Base-by-base conservation (phyloP, 2,329 filamentous ascomycete genomes). In the Conoideocrella luteorostrata region DNA sequence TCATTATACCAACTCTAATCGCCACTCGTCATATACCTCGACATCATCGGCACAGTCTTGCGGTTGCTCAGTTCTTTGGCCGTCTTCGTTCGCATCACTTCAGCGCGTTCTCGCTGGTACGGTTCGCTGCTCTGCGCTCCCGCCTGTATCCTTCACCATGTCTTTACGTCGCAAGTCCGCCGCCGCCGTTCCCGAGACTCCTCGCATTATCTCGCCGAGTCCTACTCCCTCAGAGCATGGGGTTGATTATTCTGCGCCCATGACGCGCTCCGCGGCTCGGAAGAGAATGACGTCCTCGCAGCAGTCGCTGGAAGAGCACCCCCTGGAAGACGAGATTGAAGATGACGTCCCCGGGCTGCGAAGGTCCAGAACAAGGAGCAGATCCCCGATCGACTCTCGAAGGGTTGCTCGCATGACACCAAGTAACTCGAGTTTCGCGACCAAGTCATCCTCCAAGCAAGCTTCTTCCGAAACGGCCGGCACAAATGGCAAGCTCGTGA, bases 181-280 rank as follows among this genome's bases (percentile, higher is more conserved):
- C 9, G 20, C 22, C 9, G 64, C 72, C 53, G 71, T 93, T 46
- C 89, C 90, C 45, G 77, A 77, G 45, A 93, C 85, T 45, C 89
- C 89, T 57, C 84, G 88, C 58, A 86, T 96, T 54, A 94, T 93
- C 54, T 94, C 88, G 11, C 89, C 90, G 32, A 93, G 88, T 44
- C 89, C 90, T 32, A 84, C 85, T 3, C 59, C 63, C 20, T 63
- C 63, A 34, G 63, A 65, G 44, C 55, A 48, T 23, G 61, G 59
- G 15, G 46, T 45, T 22, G 64, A 64, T 29, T 78, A 94, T 64
- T 80, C 79, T 51, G 85, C 81, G 9, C 88, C 88, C 5, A 74
- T 82, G 48, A 94, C 88, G 49, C 80, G 88, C 55, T 91, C 88
- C 26, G 82, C 81, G 42, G 76, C 83, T 47, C 57, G 64, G 24